Evolutionary conservation across 768 basidiomycete genomes (phyloP), one percentile per base, ranked within the genome.

Genomic region (Rickenella mellea): DNA sequence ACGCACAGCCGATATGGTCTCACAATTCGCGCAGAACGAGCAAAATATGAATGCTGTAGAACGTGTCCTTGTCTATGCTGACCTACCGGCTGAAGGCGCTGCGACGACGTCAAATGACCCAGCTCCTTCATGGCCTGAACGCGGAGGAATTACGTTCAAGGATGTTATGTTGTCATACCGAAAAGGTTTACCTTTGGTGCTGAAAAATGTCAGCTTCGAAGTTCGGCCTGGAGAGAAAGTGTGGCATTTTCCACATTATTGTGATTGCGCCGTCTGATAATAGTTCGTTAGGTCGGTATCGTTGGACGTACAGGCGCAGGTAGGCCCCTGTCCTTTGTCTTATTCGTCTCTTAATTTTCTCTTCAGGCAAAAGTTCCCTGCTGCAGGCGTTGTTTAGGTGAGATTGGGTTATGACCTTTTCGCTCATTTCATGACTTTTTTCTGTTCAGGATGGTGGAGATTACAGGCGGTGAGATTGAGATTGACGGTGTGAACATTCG

Each of bases 201-300:
- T 86, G 28, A 76, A 78, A 48, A 73, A 66, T 15, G 58, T 86
- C 44, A 67, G 53, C 40, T 83, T 86, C 51, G 50, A 66, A 6
- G 62, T 82, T 30, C 57, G 59, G 17, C 62, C 78, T 2, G 78
- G 82, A 9, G 80, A 85, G 56, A 85, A 83, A 65, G 58, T 68
- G 28, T 61, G 67, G 6, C 59, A 4, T 7, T 37, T 25, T 8
- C 11, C 22, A 6, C 38, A n/a, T 39, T 14, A 7, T 25, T 10
- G 20, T 20, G 9, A 24, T 26, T 38, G 8, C 30, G 31, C 15
- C 12, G 17, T 27, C 2, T 15, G n/a, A 7, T 20, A 19, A 37
- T 37, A 11, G 19, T 25, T 30, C 32, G 39, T 33, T 38, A 59
- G 58, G 61, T 73, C 39, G 73, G 73, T 9, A 68, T 76, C 42